Evolutionary conservation across 2,329 filamentous ascomycete genomes (phyloP), one percentile per base, ranked within the genome.

Genomic region (Alternaria metachromatica): DNA sequence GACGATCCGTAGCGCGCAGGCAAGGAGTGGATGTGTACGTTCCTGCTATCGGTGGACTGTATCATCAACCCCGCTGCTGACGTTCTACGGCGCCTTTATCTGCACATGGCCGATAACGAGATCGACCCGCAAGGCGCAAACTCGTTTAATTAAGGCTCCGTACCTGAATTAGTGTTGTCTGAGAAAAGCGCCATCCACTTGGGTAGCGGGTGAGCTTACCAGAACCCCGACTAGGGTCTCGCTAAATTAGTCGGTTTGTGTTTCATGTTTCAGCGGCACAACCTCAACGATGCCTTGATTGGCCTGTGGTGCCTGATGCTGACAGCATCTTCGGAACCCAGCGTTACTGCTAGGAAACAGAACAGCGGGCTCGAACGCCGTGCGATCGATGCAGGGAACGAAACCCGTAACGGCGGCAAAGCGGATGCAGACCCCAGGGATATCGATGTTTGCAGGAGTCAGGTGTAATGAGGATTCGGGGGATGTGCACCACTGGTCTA

Each of bases 141-240:
- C 25, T 45, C 49, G 60, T 65, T 70, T 66, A 69, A 76, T 77
- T 70, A 73, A 77, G 72, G 72, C 61, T 58, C 65, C 50, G 74
- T 73, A 70, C 70, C 72, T 77, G 68, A 65, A 56, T 70, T 72
- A 73, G 73, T 68, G 62, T 54, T 51, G 73, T 78, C 65, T 74
- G 66, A 71, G 50, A 63, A 18, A 59, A 58, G 68, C 74, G 75
- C 74, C 71, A 71, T 66, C 28, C 37, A 33, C n/a, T 33, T 23
- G 21, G 23, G 18, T 53, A 71, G 71, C 74, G 71, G 62, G 59
- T 67, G 55, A 65, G 60, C 68, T 67, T 71, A 59, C 57, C 67
- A 54, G 49, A 64, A 53, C 12, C 48, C 45, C 33, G 28, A 48
- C 58, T 70, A 70, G 71, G 30, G 62, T n/a, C 44, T 69, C 65